Evolutionary conservation across 2,329 filamentous ascomycete species (phyloP).

Genomic region (Colletotrichum sp.): DNA sequence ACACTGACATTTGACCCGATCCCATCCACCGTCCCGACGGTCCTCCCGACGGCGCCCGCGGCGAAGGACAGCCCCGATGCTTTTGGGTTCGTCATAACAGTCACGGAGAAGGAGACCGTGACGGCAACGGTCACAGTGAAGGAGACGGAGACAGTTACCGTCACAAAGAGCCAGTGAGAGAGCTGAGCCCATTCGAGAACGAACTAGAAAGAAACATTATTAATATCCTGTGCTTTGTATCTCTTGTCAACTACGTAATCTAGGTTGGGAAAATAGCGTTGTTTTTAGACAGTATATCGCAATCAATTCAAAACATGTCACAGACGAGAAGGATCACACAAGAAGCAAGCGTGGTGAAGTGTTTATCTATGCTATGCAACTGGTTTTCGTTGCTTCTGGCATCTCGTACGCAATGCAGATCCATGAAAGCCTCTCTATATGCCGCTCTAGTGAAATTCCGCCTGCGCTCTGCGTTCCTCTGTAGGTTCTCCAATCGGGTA

Average conservation of each 20-base stretch:
- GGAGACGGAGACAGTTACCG: conserved; percentile 22
- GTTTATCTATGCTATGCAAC: background rate
- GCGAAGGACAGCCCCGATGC: background rate
- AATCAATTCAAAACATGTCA: background rate
- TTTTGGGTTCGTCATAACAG: conserved; percentile 33
- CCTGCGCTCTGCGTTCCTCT: background rate
- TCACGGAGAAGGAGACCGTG: conserved; percentile 32
- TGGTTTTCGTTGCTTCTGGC: background rate
- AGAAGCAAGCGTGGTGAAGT: background rate
- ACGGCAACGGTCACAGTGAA: conserved; percentile 31
- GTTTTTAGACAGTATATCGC: background rate
- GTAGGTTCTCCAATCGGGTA: background rate
- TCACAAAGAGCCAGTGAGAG: background rate
- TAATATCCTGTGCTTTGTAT: background rate
- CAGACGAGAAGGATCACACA: background rate
- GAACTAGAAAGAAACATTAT: background rate
- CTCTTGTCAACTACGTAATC: background rate
- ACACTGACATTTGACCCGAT: background rate
- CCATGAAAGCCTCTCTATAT: background rate
- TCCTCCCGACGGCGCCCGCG: background rate
- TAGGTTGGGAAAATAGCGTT: background rate
- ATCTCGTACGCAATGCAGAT: background rate
- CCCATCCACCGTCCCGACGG: background rate
- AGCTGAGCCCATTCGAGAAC: background rate
- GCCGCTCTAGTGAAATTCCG: background rate